Base-by-base conservation (phyloP, 139 green algal genomes). In the Asterochloris erici region DNA sequence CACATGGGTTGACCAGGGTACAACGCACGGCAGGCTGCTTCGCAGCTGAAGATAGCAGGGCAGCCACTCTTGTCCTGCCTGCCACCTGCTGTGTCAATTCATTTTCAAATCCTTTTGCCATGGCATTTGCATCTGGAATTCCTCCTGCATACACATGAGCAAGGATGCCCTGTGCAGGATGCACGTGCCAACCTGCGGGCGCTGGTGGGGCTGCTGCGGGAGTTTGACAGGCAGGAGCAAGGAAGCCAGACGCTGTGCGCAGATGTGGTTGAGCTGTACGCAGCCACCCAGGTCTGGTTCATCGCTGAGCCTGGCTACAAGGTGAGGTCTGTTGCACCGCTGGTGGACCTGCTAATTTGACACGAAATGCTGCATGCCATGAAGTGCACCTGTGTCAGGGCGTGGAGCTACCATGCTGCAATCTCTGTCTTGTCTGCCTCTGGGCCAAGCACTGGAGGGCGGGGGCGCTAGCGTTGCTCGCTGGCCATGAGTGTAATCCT, bases 251-350 rank as follows among this genome's bases (percentile, higher is more conserved):
- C 87, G 11, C 87, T 87, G 12, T 73, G 75, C 13, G 90, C 90
- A 14, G 93, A 95, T 85, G 82, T 93, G 79, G 76, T 92, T 68
- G 77, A 87, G 54, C 68, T 95, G 66, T 93, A 95, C 74, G 89
- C 85, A 12, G 63, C 38, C 63, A 95, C 93, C 60, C 68, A 85
- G 23, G 78, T 83, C 64, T 97, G 91, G 91, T 95, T 94, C 79
- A 90, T 84, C 11, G 83, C 86, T 10, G 91, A 91, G 73, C 84
- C 87, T n/a, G 78, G 84, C 73, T 93, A 93, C 84, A 95, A 89
- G 87, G 86, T 85, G 75, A 4, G 60, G 14, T 28, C 29, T 54
- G 14, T 15, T 47, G 23, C 24, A 84, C 74, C 24, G 74, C 29
- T 84, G 21, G 61, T 68, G 23, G 47, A n/a, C 77, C 9, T 23